Base-by-base conservation (phyloP, 2,329 filamentous ascomycete genomes). In the Colletotrichum chrysophilum region DNA sequence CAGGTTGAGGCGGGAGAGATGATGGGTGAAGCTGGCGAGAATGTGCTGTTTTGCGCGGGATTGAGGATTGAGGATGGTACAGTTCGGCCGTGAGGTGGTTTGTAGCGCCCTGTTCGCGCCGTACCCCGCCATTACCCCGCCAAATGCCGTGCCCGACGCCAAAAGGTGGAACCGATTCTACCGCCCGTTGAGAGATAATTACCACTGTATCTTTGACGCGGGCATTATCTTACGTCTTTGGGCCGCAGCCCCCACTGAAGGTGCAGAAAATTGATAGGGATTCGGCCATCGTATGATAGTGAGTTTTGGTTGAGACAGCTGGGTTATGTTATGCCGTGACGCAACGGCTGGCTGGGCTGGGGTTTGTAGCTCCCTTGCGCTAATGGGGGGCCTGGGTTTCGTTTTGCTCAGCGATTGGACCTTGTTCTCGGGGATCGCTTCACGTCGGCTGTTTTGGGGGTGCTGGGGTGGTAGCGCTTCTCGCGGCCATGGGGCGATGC, bases 61-160 rank as follows among this genome's bases (percentile, higher is more conserved):
- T 48, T 21, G 43, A 48, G 21, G 28, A 32, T 14, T 28, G 71
- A 26, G 48, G 56, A 34, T 64, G 71, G 36, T 58, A 60, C 61
- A 28, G 66, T 52, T 52, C n/a, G n/a, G 18, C 28, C 60, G 14
- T 48, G 65, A 73, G 65, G 65, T 69, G 65, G 70, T 56, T 55
- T 68, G 56, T 65, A 71, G 64, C 67, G 72, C 71, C 30, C 56
- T 32, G 71, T 71, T 76, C 70, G 62, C 67, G 65, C 58, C 74
- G 28, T 77, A 77, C 75, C 75, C 75, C 75, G 75, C 75, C 75
- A 77, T 77, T 75, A 77, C 75, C 75, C 75, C 75, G 75, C 72
- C 75, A 77, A 71, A 75, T 71, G 62, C 64, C 67, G 67, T 65
- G 58, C 56, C 70, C 70, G 64, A 75, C 43, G 58, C 56, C 70